Percentiles rank a stretch among this genome's conserved stretches.
phyloP scores from a whole-genome alignment of 1,139 yeast species.

The Saccharomycopsis phalli region DNA sequence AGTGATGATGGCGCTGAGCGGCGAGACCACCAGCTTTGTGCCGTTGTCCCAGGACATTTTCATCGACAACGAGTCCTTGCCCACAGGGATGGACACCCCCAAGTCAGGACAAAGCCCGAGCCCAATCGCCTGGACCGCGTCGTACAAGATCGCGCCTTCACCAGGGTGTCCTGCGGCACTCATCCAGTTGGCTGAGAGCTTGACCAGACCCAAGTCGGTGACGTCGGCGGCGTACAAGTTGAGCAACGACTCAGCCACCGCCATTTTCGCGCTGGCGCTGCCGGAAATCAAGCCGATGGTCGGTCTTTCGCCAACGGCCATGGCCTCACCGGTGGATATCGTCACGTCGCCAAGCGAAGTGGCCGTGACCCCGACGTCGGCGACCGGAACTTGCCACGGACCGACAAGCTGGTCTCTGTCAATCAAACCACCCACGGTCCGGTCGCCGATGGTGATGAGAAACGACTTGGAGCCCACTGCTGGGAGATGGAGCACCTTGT shows the following conservation, averaged over 20 bases:
- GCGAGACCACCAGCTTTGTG: conserved; percentile 71
- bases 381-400: conserved; percentile 99
- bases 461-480: conserved; percentile 93
- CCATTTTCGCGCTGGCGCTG: conserved; percentile 94
- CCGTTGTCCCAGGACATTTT: conserved; percentile 83
- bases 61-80: conserved; percentile 99
- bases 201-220: conserved; percentile 62
- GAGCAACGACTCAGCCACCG: conserved; percentile 90
- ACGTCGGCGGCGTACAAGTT: conserved; percentile 89
- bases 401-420: conserved; percentile 99
- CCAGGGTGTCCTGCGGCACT: conserved; percentile 93
- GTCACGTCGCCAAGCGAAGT: conserved; percentile 75
- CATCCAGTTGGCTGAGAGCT: conserved; percentile 99
- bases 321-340: conserved; percentile 81
- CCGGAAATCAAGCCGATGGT: conserved; percentile 82
- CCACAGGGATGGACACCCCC: conserved; percentile 92
- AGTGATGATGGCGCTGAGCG: conserved; percentile 84
- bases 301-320: conserved; percentile 98
- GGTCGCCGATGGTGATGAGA: conserved; percentile 93
- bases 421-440: conserved; percentile 91
- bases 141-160: conserved; percentile 91
- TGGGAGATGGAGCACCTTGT: conserved; percentile 81
- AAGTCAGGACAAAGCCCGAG: conserved; percentile 88
- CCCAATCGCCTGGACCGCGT: conserved; percentile 96
- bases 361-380: conserved; percentile 97